phyloP scores from a whole-genome alignment of 805 yeast genomes.

The Candida loeiensis region DNA sequence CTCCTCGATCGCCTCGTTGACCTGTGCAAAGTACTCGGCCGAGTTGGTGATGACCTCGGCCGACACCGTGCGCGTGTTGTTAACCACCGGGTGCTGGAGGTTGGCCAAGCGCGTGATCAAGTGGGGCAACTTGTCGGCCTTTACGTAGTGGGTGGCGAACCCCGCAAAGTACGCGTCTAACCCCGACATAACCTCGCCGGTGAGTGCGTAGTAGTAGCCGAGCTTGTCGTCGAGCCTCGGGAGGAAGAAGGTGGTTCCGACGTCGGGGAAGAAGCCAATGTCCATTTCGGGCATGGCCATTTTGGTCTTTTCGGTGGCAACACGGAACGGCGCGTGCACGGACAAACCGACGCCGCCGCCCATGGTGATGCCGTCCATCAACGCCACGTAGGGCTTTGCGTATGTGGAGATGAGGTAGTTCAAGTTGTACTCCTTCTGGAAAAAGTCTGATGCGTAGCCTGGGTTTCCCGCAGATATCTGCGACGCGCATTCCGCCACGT shows the following conservation, averaged over 20 bases:
- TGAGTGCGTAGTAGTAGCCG: slow-evolving; percentile 82
- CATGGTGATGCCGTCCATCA: slow-evolving; percentile 92
- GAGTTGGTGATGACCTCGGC: slow-evolving; percentile 20
- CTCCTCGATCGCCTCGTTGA: slow-evolving; percentile 75
- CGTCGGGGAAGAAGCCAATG: slow-evolving; percentile 95
- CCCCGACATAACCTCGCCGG: slow-evolving; percentile 78
- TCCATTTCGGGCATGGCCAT: slow-evolving; percentile 98
- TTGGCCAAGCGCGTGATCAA: slow-evolving; percentile 64
- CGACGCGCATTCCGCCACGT: slow-evolving; percentile 76
- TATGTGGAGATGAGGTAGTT: slow-evolving; percentile 79
- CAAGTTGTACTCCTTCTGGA: slow-evolving; percentile 75
- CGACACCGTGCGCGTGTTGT: slow-evolving; percentile 26
- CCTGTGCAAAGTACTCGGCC: slow-evolving; percentile 49
- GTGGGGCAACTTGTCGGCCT: slow-evolving; percentile 57
- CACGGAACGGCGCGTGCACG: slow-evolving; percentile 86
- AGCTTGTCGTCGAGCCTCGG: slow-evolving; percentile 78
- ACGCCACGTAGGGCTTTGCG: slow-evolving; percentile 78
- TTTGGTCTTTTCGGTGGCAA: slow-evolving; percentile 87
- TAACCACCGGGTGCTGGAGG: slow-evolving; percentile 44
- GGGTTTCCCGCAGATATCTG: slow-evolving; percentile 48
- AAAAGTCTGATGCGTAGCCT: slow-evolving; percentile 56
- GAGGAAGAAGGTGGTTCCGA: slow-evolving; percentile 87
- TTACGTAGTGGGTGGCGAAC: slow-evolving; percentile 85
- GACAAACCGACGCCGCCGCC: slow-evolving; percentile 97
- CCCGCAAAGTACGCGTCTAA: slow-evolving; percentile 81